phyloP scores from a whole-genome alignment of 2,329 filamentous ascomycete species.

The Albifimbria verrucaria region DNA sequence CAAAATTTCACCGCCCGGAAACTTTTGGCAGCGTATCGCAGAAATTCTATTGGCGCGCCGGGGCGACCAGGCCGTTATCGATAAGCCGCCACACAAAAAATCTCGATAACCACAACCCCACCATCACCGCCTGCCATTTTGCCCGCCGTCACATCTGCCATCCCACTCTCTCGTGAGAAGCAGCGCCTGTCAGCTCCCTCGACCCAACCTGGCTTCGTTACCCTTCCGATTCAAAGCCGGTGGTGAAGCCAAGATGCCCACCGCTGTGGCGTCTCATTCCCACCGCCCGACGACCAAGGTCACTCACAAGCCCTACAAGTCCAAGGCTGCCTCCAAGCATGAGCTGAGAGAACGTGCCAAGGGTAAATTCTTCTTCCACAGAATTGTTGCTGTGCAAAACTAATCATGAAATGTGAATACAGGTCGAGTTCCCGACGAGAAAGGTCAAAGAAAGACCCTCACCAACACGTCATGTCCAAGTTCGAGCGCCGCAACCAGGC shows the following conservation, averaged over 20 bases:
- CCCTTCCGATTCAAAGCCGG: slow-evolving; percentile 88
- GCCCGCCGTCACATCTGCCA: not conserved
- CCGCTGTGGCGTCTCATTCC: slow-evolving; percentile 66
- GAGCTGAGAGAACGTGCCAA: slow-evolving; percentile 81
- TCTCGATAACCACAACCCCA: slow-evolving; percentile 36
- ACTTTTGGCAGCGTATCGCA: slow-evolving; percentile 20
- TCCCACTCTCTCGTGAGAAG: slow-evolving; percentile 7
- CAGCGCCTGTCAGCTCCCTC: not conserved
- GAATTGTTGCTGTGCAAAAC: no score
- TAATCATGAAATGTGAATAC: no score
- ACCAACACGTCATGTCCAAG: slow-evolving; percentile 97
- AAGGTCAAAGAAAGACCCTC: slow-evolving; percentile 79
- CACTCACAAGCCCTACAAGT: slow-evolving; percentile 88
- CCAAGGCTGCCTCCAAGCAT: slow-evolving; percentile 83
- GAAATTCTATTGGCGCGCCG: slow-evolving; percentile 18
- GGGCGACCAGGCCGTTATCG: slow-evolving; percentile 24
- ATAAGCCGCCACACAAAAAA: slow-evolving; percentile 33
- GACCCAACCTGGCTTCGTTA: slow-evolving; percentile 62
- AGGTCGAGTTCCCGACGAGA: slow-evolving; percentile 79
- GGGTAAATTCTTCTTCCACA: no score
- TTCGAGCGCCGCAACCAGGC: slow-evolving; percentile 92
- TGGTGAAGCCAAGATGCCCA: slow-evolving; percentile 70
- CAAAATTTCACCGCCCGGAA: slow-evolving; percentile 31
- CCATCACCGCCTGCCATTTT: slow-evolving; percentile 25
- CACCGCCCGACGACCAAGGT: slow-evolving; percentile 92